These are phyloP conservation scores for Sanghuangporus weigelae DNA, from an alignment of 1,284 basidiomycete genomes.

Conservation along the genomic window DNA sequence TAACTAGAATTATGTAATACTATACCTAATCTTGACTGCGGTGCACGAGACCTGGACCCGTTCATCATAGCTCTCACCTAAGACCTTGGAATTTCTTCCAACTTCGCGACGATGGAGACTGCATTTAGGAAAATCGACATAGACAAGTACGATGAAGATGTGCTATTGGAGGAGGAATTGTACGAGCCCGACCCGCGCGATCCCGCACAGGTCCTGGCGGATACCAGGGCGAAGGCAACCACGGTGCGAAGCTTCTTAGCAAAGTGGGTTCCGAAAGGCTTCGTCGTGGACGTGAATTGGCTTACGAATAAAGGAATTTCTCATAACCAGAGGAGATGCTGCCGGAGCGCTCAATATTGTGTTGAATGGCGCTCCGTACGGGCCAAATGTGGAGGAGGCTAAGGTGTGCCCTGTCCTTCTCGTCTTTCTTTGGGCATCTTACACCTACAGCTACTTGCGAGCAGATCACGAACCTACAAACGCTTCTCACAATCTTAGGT, in stretches of 20 bases:
- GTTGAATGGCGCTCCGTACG: conserved; percentile 79
- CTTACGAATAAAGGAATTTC: conserved; percentile 24
- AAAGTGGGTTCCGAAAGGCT: conserved; percentile 41
- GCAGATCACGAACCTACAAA: conserved; percentile 74
- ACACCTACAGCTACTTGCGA: background rate
- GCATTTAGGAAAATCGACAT: conserved; percentile 93
- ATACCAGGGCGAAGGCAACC: conserved; percentile 70
- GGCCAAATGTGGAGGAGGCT: conserved; percentile 80
- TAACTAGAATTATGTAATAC: background rate
- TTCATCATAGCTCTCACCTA: background rate
- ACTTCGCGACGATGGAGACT: conserved; percentile 50
- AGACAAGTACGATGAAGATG: conserved; percentile 91
- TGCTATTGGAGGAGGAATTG: conserved; percentile 78
- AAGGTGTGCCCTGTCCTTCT: conserved; percentile 51
- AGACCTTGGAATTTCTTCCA: background rate
- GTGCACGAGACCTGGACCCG: no score
- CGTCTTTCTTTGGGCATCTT: background rate
- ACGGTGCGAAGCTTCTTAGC: conserved; percentile 72
- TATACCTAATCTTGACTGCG: no score
- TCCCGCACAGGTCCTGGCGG: conserved; percentile 66
- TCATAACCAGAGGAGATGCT: conserved; percentile 58
- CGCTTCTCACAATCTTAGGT: conserved; percentile 91
- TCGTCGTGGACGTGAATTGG: background rate
- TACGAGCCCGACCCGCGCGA: conserved; percentile 84
- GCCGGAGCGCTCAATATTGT: conserved; percentile 65